Evolutionary conservation across 192 early-diverging fungal genomes (phyloP), one percentile per base, ranked within the genome.

Genomic region (Entomortierella lignicola): DNA sequence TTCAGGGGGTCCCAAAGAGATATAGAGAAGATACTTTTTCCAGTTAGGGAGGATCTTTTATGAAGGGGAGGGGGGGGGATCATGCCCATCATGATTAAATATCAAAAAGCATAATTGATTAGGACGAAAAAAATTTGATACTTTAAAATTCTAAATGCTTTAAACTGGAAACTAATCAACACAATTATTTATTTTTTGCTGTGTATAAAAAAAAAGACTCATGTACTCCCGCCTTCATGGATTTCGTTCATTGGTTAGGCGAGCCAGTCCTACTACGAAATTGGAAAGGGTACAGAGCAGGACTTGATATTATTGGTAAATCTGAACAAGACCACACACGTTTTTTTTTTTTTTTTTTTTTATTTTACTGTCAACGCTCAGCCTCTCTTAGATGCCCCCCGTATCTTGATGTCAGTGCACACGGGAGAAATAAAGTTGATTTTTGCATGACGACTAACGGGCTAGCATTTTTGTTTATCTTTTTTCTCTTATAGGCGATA

Each of bases 281-380:
- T 4, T 93, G 91, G 91, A 86, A 88, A 59, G 91, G 91, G 0
- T 93, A 93, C 66, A 60, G 89, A 15, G 92, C 89, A 12, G 92
- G 90, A 21, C 72, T 93, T 23, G 92, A 93, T 80, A 77, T 85
- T 25, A 82, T 74, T 66, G 85, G 85, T 89, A 85, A 71, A 71
- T 42, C 10, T 32, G 13, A 21, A 64, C 20, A 44, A 23, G 12
- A 18, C 30, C 32, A 34, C 18, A n/a, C n/a, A n/a, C n/a, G n/a
- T n/a, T n/a, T n/a, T n/a, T n/a, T n/a, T n/a, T n/a, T n/a, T n/a
- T n/a, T n/a, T n/a, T n/a, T n/a, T n/a, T n/a, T n/a, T n/a, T n/a
- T n/a, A n/a, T n/a, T n/a, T n/a, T n/a, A n/a, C 23, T 13, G 21
- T 30, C 4, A 15, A 57, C 8, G 13, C 17, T 57, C 52, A 27